A percentile compares a stretch with the other conserved stretches of the same genome.
These are phyloP conservation scores for Candida glucosophila DNA, from an alignment of 1,139 yeast species.

Conservation along the genomic window DNA sequence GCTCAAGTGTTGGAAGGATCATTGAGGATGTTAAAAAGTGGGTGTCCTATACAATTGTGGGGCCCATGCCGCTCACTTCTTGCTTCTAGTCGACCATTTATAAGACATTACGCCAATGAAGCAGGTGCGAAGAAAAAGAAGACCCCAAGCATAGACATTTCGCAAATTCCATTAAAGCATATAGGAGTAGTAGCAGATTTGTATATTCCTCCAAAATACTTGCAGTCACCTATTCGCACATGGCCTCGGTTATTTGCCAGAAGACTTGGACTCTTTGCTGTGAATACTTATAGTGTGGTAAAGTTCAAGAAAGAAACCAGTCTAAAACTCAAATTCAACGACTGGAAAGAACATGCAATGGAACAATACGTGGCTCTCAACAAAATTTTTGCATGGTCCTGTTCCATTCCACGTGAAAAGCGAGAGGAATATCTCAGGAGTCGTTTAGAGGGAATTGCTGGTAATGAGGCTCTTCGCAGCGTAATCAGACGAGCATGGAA, in stretches of 20 bases:
- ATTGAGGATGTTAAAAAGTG: too few species aligned
- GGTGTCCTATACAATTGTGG: too few species aligned
- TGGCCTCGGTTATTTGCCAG: slow-evolving; percentile 34
- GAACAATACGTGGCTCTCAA: slow-evolving; percentile 34
- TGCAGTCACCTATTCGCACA: slow-evolving; percentile 20
- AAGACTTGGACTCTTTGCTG: slow-evolving; percentile 32
- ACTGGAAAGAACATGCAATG: slow-evolving; percentile 38
- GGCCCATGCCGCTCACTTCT: too few species aligned
- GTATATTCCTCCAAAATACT: slow-evolving; percentile 33
- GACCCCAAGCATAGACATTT: slow-evolving; percentile 18
- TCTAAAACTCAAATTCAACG: slow-evolving; percentile 27
- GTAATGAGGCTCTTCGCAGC: slow-evolving; percentile 24
- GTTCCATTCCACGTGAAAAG: slow-evolving; percentile 21
- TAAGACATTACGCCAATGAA: slow-evolving; percentile 4
- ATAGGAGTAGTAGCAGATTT: slow-evolving; percentile 38
- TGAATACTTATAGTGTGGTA: slow-evolving; percentile 34
- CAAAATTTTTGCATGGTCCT: slow-evolving; percentile 36
- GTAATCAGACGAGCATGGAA: slow-evolving; percentile 21
- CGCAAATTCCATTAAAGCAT: slow-evolving; percentile 31
- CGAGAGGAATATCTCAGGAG: slow-evolving; percentile 20
- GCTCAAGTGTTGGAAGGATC: too few species aligned
- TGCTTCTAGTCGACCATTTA: too few species aligned
- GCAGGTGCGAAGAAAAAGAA: slow-evolving; percentile 13
- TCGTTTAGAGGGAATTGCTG: slow-evolving; percentile 26
- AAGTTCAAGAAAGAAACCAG: slow-evolving; percentile 35